Conservation (phyloP, 164 flowering plant genomes). For the Litsea cubeba region DNA sequence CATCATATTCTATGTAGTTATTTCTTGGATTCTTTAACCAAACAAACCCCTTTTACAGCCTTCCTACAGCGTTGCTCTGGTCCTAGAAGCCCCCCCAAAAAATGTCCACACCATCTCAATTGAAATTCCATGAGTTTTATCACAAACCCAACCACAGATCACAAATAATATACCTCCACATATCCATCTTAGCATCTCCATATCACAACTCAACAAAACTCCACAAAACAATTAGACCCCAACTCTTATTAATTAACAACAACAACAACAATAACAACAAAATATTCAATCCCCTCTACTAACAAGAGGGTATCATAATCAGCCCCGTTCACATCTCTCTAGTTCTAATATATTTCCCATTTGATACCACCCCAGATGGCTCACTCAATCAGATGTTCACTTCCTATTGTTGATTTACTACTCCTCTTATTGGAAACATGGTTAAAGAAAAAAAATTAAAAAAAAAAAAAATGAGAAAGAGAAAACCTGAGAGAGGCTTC, state of each 20-base stretch:
- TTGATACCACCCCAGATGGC: not conserved
- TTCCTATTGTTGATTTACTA: not conserved
- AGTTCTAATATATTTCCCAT: not conserved
- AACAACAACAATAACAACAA: too few relatives aligned
- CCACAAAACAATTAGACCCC: not conserved
- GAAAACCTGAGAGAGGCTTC: constrained; percentile 60
- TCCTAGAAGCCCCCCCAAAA: too few relatives aligned
- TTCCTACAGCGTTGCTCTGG: too few relatives aligned
- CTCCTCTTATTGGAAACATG: not conserved
- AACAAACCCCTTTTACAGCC: not conserved
- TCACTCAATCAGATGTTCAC: too few relatives aligned
- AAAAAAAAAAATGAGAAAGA: not conserved
- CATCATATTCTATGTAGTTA: not conserved
- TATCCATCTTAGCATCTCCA: not conserved
- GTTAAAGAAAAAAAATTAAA: not conserved
- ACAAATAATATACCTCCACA: not conserved
- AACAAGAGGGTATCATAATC: not conserved
- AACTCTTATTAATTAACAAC: too few relatives aligned
- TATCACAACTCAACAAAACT: not conserved
- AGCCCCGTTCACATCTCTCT: not conserved
- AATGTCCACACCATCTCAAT: too few relatives aligned
- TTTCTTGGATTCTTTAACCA: not conserved
- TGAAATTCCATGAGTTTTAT: too few relatives aligned
- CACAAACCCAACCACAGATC: not conserved
- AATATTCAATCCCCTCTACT: not conserved